Evolutionary conservation across 1,284 basidiomycete genomes (phyloP), one percentile per base, ranked within the genome.

Genomic region (Irpex sp.): DNA sequence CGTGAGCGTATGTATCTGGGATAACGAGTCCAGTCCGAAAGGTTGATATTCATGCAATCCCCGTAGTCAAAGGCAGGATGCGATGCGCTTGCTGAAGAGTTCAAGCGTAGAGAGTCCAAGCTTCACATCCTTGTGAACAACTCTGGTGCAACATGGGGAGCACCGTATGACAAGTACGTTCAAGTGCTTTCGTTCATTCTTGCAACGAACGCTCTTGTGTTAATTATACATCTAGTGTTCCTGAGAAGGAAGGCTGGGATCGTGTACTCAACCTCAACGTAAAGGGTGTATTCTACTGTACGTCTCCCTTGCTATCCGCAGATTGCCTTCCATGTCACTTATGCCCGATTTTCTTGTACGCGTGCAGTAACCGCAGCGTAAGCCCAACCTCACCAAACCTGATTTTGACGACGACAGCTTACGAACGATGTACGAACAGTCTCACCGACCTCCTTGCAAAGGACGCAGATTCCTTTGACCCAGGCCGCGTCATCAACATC

Each of bases 191-290:
- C 43, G 3, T 36, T 8, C 19, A 33, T 3, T 36, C 43, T 11
- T 26, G 43, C 31, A 33, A 53, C 35, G 21, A 36, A 31, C 49
- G n/a, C 21, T 5, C 60, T 17, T 46, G 1, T n/a, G 8, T 1
- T 43, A 19, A 7, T 5, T 21, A 6, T 13, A 15, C 54, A 1
- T 3, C 31, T 33, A 77, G 75, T 69, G 88, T 93, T 66, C 92
- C 92, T 0, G 89, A 91, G 72, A 83, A 84, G 65, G 87, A 85
- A 65, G 93, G 94, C 1, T 95, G 94, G 94, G 93, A 95, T 70
- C 86, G 88, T 39, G 78, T 94, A 39, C 83, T 93, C 73, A 83
- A 84, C 15, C 81, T 93, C 58, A 94, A 94, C 68, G 82, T 93
- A 56, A 94, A 94, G 78, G 86, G 87, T 66, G 79, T 90, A 46